These are phyloP conservation scores for Brassica cretica DNA, from an alignment of 345 rosid genomes.

Conservation along the genomic window DNA sequence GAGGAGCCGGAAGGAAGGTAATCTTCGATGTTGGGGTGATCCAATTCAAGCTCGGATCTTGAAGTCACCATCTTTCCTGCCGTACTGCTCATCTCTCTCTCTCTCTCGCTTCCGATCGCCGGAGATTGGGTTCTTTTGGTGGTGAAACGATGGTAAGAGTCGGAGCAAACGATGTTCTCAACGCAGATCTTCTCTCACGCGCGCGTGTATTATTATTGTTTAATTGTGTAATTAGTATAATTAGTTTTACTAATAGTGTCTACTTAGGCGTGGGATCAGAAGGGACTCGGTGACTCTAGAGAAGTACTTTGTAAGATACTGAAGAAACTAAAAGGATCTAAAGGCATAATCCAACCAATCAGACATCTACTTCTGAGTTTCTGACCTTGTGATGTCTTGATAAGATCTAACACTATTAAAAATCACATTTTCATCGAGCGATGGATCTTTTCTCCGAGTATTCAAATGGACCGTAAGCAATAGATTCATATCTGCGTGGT, in stretches of 20 bases:
- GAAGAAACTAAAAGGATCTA: no score
- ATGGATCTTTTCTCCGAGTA: no score
- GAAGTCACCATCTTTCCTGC: slow-evolving; percentile 49
- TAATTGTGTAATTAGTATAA: background rate
- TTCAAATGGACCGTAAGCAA: no score
- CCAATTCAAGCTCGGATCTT: slow-evolving; percentile 74
- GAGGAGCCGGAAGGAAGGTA: slow-evolving; percentile 87
- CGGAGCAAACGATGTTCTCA: background rate
- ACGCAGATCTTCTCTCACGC: background rate
- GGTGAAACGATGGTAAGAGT: background rate
- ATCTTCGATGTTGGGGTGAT: slow-evolving; percentile 82
- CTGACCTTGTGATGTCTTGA: no score
- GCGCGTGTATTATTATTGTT: background rate
- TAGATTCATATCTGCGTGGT: no score
- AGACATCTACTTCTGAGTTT: no score
- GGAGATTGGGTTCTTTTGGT: background rate
- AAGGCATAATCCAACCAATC: no score
- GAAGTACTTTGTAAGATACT: slow-evolving; percentile 47
- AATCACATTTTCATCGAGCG: no score
- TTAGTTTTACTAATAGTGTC: background rate
- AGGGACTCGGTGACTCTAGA: slow-evolving; percentile 66
- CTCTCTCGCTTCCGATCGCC: slow-evolving; percentile 4
- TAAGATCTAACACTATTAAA: no score
- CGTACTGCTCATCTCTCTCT: slow-evolving; percentile 26
- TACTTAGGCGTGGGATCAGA: background rate